Percentiles rank a stretch among this genome's conserved stretches.
These are phyloP conservation scores for Mychonastes homosphaera DNA, from an alignment of 139 green algal genomes.

Conservation along the genomic window DNA sequence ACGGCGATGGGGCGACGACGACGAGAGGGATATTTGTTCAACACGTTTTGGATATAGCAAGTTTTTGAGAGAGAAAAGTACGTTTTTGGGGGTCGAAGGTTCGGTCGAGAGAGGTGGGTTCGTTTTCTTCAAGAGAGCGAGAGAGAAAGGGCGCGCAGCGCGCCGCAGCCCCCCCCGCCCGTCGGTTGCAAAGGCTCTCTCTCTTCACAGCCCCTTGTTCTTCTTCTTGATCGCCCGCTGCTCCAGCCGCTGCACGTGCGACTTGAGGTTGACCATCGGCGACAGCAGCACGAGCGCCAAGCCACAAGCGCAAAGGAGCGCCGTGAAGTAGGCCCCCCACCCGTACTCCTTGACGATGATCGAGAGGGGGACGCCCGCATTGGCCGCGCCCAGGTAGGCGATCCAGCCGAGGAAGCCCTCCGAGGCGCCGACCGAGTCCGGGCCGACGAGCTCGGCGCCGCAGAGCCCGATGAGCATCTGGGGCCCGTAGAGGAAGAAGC, in stretches of 20 bases:
- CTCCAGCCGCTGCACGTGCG: constrained; percentile 60
- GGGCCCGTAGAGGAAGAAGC: constrained; percentile 84
- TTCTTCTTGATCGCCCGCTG: constrained; percentile 4
- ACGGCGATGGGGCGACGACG: too few species aligned
- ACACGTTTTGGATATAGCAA: too few species aligned
- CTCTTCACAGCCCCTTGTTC: not conserved
- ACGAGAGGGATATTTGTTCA: too few species aligned
- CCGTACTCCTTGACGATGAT: constrained; percentile 87
- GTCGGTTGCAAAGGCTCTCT: not conserved
- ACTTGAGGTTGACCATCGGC: constrained; percentile 82
- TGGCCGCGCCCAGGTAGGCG: constrained; percentile 74
- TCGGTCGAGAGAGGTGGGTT: too few species aligned
- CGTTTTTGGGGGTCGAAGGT: too few species aligned
- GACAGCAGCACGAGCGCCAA: constrained; percentile 72
- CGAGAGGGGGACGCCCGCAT: constrained; percentile 85
- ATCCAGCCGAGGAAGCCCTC: constrained; percentile 94
- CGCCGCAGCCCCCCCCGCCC: too few species aligned
- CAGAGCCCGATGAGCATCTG: constrained; percentile 96
- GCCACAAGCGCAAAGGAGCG: constrained; percentile 68
- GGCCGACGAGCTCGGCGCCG: constrained; percentile 86
- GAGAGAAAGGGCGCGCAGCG: too few species aligned
- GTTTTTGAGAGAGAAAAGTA: too few species aligned
- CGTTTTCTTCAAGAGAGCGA: too few species aligned
- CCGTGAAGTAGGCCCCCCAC: constrained; percentile 81
- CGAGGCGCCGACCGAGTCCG: constrained; percentile 71